Base-by-base conservation (phyloP, 2,329 filamentous ascomycete genomes). In the Colletotrichum musicola region DNA sequence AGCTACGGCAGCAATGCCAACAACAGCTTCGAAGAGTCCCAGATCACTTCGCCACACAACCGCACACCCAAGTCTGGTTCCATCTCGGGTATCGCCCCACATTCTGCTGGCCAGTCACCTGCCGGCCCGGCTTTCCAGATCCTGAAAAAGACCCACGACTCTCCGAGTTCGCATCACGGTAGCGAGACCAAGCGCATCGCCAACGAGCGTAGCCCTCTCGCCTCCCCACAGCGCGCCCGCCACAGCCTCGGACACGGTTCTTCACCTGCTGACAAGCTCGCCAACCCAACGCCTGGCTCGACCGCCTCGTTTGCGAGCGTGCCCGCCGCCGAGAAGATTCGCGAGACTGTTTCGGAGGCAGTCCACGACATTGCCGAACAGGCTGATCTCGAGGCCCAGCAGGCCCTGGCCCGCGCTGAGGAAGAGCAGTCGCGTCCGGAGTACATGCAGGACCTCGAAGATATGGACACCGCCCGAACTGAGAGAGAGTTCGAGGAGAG, bases 261-360 rank as follows among this genome's bases (percentile, higher is more conserved):
- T 35, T 78, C 77, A 6, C 65, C 72, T 12, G 68, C 56, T 22
- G 71, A 72, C 27, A 71, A 69, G 47, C 53, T 59, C 35, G 68
- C 58, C 13, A 69, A 72, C 35, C 68, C 69, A 18, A 71, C 63
- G 22, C 72, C 60, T 22, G 71, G 71, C 67, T 71, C 71, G 6
- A 66, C 62, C 14, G 71, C 51, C 22, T 72, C 69, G 30, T 70
- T 69, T 38, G 62, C 63, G 27, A 65, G 63, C 59, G 10, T 63
- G n/a, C 44, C 70, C 54, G 70, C 74, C 30, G 69, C 70, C 53
- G 72, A 75, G 9, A 74, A 79, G 53, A 77, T 80, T 61, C 88
- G 84, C 72, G 91, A 93, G 78, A 92, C 90, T 57, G 92, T 96
- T 35, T 85, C 91, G 20, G 89, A 93, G 64, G 90, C 92, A 27